phyloP scores from a whole-genome alignment of 2,329 filamentous ascomycete genomes.

The Zymoseptoria pseudotritici region DNA sequence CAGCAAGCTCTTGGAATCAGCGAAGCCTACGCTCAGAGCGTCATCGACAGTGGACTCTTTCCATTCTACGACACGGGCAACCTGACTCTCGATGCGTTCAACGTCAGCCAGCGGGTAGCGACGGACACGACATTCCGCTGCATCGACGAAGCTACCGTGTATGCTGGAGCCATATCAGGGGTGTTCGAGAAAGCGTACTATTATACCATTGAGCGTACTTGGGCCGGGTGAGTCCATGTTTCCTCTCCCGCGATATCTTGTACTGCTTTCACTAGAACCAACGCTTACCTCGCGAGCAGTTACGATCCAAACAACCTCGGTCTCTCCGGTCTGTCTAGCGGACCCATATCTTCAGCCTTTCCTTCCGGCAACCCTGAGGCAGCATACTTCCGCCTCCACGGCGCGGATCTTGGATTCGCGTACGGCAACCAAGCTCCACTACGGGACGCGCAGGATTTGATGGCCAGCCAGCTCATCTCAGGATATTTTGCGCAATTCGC shows the following conservation, averaged over 20 bases:
- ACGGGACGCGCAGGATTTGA: constrained; percentile 46
- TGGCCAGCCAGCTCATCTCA: constrained; percentile 38
- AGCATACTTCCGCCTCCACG: constrained; percentile 52
- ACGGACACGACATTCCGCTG: constrained; percentile 56
- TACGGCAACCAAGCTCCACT: constrained; percentile 33
- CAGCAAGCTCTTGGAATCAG: constrained; percentile 42
- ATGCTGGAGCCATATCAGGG: constrained; percentile 39
- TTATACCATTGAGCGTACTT: constrained; percentile 54
- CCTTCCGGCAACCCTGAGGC: constrained; percentile 44
- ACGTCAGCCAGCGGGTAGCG: constrained; percentile 46
- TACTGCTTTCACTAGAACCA: not conserved
- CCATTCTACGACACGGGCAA: constrained; percentile 44
- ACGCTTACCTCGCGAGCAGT: constrained; percentile 19
- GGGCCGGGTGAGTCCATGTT: constrained; percentile 28
- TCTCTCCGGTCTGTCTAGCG: constrained; percentile 31
- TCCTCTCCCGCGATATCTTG: not conserved
- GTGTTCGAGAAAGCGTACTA: constrained; percentile 48
- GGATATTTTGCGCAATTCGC: constrained; percentile 48
- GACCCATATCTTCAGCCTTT: constrained; percentile 30
- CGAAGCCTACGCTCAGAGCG: constrained; percentile 30
- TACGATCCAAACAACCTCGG: constrained; percentile 49
- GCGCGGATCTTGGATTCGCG: constrained; percentile 38
- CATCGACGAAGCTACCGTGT: constrained; percentile 52
- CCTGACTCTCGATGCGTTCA: constrained; percentile 49
- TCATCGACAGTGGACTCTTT: constrained; percentile 44